Percentiles rank a stretch among this genome's conserved stretches.
Evolutionary conservation across 371 early-diverging fungal genomes (phyloP).

Genomic region (Mucor sp.): DNA sequence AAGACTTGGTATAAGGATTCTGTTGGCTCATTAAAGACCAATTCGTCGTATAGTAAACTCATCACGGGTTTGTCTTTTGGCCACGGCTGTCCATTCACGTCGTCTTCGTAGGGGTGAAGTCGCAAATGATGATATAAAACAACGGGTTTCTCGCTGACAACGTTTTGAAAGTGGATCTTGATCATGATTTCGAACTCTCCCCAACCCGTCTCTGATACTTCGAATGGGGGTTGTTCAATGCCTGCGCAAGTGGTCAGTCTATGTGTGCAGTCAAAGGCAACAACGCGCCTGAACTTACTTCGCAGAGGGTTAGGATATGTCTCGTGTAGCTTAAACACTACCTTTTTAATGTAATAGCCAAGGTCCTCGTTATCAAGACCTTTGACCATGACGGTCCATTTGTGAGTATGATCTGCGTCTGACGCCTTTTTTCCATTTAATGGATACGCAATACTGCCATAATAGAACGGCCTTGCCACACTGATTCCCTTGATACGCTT

Average conservation of each 20-base stretch:
- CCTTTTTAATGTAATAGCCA: conserved; percentile 83
- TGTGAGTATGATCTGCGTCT: conserved; percentile 81
- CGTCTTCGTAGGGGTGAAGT: conserved; percentile 78
- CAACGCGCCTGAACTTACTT: conserved; percentile 65
- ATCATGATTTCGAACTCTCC: conserved; percentile 98
- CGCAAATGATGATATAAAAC: conserved; percentile 83
- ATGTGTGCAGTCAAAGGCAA: too few relatives aligned
- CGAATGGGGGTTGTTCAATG: conserved; percentile 87
- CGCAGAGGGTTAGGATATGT: conserved; percentile 88
- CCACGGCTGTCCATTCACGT: conserved; percentile 63
- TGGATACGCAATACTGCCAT: conserved; percentile 74
- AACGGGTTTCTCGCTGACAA: conserved; percentile 81
- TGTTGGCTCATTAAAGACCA: conserved; percentile 89
- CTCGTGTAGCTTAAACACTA: conserved; percentile 95
- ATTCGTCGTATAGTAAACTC: conserved; percentile 80
- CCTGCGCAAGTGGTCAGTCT: too few relatives aligned
- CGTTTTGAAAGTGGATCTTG: conserved; percentile 81
- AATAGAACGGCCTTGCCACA: conserved; percentile 73
- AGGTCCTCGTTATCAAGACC: conserved; percentile 89
- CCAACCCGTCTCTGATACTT: conserved; percentile 97
- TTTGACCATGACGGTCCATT: conserved; percentile 86
- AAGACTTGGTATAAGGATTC: conserved; percentile 78
- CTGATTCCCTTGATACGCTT: conserved; percentile 68
- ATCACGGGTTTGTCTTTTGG: conserved; percentile 77
- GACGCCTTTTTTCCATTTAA: conserved; percentile 64